A percentile compares a stretch with the other conserved stretches of the same genome.
phyloP scores from a whole-genome alignment of 1,139 yeast genomes.

The Casaregolazyma lundiana region DNA sequence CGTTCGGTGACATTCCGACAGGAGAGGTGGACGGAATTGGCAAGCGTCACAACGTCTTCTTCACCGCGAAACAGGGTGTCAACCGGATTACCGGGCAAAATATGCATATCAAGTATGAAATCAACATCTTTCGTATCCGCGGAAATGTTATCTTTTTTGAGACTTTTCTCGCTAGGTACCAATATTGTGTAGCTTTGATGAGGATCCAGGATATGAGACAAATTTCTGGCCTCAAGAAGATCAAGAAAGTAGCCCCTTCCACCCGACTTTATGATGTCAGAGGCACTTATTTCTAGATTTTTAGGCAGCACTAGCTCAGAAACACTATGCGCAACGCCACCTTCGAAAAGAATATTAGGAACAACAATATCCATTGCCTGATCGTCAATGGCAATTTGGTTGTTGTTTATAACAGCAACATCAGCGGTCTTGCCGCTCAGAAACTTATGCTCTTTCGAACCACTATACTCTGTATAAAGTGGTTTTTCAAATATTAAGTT shows the following conservation, averaged over 20 bases:
- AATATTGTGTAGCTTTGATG: slow-evolving; percentile 52
- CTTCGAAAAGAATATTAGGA: slow-evolving; percentile 69
- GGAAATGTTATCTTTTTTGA: slow-evolving; percentile 52
- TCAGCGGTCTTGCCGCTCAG: slow-evolving; percentile 32
- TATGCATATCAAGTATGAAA: slow-evolving; percentile 60
- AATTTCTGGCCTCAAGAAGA: slow-evolving; percentile 40
- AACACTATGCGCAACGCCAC: slow-evolving; percentile 82
- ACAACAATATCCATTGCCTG: slow-evolving; percentile 33
- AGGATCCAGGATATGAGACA: slow-evolving; percentile 34
- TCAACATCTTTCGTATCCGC: slow-evolving; percentile 42
- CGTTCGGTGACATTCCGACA: slow-evolving; percentile 37
- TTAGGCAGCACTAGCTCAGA: slow-evolving; percentile 55
- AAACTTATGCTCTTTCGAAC: slow-evolving; percentile 18
- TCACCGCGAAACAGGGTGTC: slow-evolving; percentile 31
- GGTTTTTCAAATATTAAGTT: slow-evolving; percentile 59
- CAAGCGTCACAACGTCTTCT: slow-evolving; percentile 38
- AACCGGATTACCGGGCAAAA: slow-evolving; percentile 54
- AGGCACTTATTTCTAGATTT: slow-evolving; percentile 48
- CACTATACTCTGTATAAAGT: slow-evolving; percentile 58
- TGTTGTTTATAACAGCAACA: background rate
- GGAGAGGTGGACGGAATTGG: slow-evolving; percentile 40
- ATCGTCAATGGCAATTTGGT: slow-evolving; percentile 27
- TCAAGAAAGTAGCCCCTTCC: slow-evolving; percentile 42
- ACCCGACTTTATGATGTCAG: slow-evolving; percentile 53
- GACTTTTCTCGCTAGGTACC: slow-evolving; percentile 62